These are phyloP conservation scores for Botrytis byssoidea DNA, from an alignment of 2,329 filamentous ascomycete genomes.

Conservation along the genomic window DNA sequence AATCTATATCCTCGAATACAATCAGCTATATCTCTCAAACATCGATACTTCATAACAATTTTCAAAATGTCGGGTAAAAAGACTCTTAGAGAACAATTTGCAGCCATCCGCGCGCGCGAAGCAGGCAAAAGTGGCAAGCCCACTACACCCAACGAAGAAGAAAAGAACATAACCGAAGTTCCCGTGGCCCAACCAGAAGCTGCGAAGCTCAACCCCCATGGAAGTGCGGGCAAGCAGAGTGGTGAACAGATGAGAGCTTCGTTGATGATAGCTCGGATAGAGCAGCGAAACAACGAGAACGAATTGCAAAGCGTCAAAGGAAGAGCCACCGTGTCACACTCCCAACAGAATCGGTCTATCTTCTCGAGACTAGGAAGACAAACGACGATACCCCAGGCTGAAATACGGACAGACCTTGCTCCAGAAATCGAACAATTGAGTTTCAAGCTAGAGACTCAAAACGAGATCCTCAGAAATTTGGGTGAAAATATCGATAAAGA, in stretches of 20 bases:
- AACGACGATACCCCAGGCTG: no score
- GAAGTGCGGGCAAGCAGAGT: not conserved
- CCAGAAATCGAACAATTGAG: not conserved
- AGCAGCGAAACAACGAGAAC: not conserved
- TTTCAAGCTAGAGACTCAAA: not conserved
- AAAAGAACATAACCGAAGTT: not conserved
- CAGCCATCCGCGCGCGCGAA: not conserved
- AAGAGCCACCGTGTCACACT: not conserved
- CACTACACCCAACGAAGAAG: not conserved
- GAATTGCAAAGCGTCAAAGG: not conserved
- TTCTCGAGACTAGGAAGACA: not conserved
- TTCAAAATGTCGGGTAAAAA: not conserved
- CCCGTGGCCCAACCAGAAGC: not conserved
- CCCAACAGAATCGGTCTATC: not conserved
- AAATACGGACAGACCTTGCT: not conserved
- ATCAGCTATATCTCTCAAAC: not conserved
- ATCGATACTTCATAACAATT: not conserved
- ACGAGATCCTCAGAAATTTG: not conserved
- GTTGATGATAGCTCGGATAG: not conserved
- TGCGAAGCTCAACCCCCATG: not conserved
- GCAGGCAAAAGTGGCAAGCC: not conserved
- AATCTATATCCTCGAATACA: not conserved
- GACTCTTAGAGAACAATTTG: not conserved
- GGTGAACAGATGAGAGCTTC: not conserved
- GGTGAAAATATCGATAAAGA: not conserved